These are phyloP conservation scores for Termitomyces sp. DNA, from an alignment of 768 basidiomycete genomes.

Conservation along the genomic window DNA sequence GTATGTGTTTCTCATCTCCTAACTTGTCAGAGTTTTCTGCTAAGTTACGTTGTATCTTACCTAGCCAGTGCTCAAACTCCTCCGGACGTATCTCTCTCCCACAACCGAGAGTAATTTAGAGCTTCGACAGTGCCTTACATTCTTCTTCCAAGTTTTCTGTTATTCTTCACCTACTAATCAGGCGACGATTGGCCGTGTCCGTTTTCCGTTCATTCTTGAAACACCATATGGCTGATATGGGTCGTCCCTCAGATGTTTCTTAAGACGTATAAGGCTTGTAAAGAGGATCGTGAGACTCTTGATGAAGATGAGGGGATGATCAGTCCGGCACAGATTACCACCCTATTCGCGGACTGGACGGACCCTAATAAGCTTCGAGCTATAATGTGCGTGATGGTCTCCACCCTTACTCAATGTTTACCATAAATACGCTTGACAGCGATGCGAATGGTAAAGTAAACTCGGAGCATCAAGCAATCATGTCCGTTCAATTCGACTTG, in stretches of 20 bases:
- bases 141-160: conserved; percentile 85
- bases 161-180: conserved; percentile 78
- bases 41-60: conserved; percentile 37
- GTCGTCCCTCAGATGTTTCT: conserved; percentile 46
- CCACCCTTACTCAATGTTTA: neutral
- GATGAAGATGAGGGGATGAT: conserved; percentile 59
- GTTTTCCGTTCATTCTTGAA: conserved; percentile 7
- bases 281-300: conserved; percentile 40
- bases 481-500: conserved; percentile 41
- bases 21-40: conserved; percentile 12
- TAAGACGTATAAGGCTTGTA: conserved; percentile 43
- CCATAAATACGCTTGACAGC: conserved; percentile 8
- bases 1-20: conserved; percentile 34
- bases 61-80: conserved; percentile 31
- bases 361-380: conserved; percentile 56
- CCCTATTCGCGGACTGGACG: conserved; percentile 73
- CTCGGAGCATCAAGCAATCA: conserved; percentile 21
- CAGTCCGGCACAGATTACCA: conserved; percentile 46
- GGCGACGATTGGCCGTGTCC: conserved; percentile 59
- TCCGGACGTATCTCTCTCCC: conserved; percentile 68
- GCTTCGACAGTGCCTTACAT: conserved; percentile 78
- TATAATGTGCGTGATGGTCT: conserved; percentile 15
- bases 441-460: conserved; percentile 16
- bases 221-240: neutral
- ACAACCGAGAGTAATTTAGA: conserved; percentile 77